Base-by-base conservation (phyloP, 805 yeast genomes). In the Komagataella ulmi region DNA sequence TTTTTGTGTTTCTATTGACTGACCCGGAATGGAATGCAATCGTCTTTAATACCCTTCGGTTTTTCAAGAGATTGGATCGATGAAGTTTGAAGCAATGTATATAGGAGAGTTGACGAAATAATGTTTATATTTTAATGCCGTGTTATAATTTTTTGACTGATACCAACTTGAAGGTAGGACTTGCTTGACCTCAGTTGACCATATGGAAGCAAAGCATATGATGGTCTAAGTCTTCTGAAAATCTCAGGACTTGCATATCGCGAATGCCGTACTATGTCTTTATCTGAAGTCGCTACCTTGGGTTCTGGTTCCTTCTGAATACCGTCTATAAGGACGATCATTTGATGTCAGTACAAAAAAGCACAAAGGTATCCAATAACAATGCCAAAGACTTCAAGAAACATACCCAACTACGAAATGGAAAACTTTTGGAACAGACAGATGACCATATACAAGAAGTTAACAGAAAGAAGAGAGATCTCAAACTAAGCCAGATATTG, bases 391-490 rank as follows among this genome's bases (percentile, higher is more conserved):
- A 30, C 6, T 8, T 30, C n/a, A 30, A 30, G 40, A 30, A 30
- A 10, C 40, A 30, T 30, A 30, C 40, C 6, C 40, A 30, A 30
- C 40, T 30, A 4, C 40, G 40, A 8, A 30, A 30, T 10, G 40
- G 40, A 44, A 44, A 8, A 17, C 55, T 70, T 1, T 51, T 71
- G 36, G 75, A 71, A 54, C 60, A 63, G 50, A 62, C 70, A 6
- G 77, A 73, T 54, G 76, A 73, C 17, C 71, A 72, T 56, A 69
- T 73, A 6, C 75, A 71, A 54, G 64, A 67, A 7, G 60, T 73
- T 24, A 73, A 73, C 53, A 61, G 60, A 17, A 56, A 70, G 44
- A 70, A 67, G 56, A 55, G 63, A 19, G 64, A 61, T 53, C 54
- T 68, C 1, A 54, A 55, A 50, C 52, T 58, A 50, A 53, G 58